Evolutionary conservation across 768 basidiomycete genomes (phyloP).

Genomic region (Clathrus columnatus): DNA sequence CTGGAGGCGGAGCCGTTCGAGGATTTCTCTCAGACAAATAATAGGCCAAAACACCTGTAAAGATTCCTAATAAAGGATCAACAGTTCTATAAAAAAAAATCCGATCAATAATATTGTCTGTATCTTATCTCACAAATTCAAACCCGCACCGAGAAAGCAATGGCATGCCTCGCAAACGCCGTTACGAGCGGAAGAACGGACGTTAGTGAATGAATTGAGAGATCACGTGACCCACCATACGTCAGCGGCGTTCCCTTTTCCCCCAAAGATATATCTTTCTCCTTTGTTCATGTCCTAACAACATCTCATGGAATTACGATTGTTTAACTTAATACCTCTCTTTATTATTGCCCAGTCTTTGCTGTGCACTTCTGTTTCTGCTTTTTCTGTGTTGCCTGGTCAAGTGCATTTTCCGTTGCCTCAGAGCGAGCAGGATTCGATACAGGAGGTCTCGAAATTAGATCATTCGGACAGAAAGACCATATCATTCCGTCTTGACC

Average conservation of each 20-base stretch:
- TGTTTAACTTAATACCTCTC: not conserved
- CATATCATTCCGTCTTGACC: constrained; percentile 55
- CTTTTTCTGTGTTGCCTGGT: not conserved
- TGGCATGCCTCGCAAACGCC: too few species aligned
- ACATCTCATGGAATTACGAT: not conserved
- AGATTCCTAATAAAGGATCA: constrained; percentile 67
- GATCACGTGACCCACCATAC: not conserved
- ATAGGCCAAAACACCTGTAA: constrained; percentile 72
- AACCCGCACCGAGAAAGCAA: not conserved
- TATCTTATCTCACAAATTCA: not conserved
- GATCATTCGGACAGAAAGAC: constrained; percentile 9
- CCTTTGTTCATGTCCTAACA: not conserved
- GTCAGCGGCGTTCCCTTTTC: not conserved
- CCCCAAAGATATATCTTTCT: not conserved
- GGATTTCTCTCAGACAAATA: constrained; percentile 77
- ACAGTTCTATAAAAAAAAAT: constrained; percentile 41
- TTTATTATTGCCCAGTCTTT: not conserved
- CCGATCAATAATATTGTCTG: not conserved
- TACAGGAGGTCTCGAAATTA: not conserved
- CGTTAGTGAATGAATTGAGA: too few species aligned
- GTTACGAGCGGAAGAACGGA: too few species aligned
- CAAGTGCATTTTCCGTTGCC: not conserved
- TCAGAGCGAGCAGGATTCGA: not conserved
- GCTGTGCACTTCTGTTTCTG: not conserved
- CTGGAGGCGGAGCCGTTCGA: constrained; percentile 50